Conservation (phyloP, 768 basidiomycete species). For the Rubroboletus satanas region DNA sequence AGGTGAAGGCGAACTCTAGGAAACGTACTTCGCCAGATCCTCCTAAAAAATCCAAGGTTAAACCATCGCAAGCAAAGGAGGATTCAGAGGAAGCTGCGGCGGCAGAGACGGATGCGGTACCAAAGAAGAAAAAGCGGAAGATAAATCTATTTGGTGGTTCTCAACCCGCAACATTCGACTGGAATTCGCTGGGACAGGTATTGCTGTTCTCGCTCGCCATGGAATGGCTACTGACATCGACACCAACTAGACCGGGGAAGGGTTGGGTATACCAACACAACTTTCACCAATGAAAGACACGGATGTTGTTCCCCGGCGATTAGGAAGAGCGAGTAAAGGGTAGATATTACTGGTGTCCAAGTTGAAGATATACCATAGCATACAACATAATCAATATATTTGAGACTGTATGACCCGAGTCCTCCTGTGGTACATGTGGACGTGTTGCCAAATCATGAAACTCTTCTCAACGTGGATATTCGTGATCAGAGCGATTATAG, state of each 20-base stretch:
- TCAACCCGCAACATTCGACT: conserved; percentile 41
- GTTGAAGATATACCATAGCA: neutral
- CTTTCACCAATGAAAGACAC: conserved; percentile 65
- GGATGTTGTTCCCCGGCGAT: conserved; percentile 46
- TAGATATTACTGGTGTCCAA: conserved; percentile 1
- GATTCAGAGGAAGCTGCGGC: conserved; percentile 15
- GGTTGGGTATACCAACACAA: conserved; percentile 59
- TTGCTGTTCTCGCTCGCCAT: conserved; percentile 3
- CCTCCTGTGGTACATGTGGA: neutral
- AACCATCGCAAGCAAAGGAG: conserved; percentile 11
- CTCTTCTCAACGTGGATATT: conserved; percentile 66
- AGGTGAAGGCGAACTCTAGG: conserved; percentile 14
- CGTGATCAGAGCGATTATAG: conserved; percentile 84
- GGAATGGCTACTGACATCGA: neutral
- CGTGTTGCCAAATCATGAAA: conserved; percentile 82
- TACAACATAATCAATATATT: neutral
- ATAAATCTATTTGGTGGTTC: conserved; percentile 55
- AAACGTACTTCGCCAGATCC: conserved; percentile 21
- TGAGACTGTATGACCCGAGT: neutral
- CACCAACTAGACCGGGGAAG: conserved; percentile 32
- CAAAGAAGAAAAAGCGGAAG: conserved; percentile 68
- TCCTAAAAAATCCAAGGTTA: conserved; percentile 20
- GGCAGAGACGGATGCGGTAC: conserved; percentile 27
- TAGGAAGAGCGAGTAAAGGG: conserved; percentile 28
- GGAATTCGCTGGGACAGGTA: conserved; percentile 44